These are phyloP conservation scores for Rosa lucieae DNA, from an alignment of 306 rosid genomes.

Conservation along the genomic window DNA sequence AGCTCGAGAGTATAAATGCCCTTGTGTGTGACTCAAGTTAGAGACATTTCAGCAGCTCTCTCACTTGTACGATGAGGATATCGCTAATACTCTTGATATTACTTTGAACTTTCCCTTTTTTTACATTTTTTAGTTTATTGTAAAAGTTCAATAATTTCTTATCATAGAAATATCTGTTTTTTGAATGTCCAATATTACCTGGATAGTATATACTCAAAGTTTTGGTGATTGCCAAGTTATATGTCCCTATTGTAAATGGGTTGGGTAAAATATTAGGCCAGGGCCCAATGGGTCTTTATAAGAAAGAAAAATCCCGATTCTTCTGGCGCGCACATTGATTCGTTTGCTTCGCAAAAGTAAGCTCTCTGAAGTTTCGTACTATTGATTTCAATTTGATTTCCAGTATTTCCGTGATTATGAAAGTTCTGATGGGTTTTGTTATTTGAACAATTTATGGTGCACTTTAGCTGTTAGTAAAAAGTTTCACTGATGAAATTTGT, in stretches of 20 bases:
- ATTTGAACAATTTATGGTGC: not conserved
- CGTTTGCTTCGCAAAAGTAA: not conserved
- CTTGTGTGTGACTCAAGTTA: no score
- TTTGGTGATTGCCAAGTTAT: no score
- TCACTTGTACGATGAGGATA: no score
- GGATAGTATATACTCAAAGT: no score
- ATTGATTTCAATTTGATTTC: not conserved
- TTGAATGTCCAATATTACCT: no score
- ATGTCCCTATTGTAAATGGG: not conserved
- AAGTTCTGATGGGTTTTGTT: not conserved
- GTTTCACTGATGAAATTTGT: not conserved
- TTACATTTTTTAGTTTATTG: no score
- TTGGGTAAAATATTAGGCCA: not conserved
- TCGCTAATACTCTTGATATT: no score
- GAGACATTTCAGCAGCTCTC: no score
- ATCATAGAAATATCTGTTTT: no score
- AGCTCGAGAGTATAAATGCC: no score
- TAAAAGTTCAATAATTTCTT: no score
- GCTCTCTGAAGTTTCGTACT: not conserved
- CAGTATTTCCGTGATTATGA: not conserved
- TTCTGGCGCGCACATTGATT: not conserved
- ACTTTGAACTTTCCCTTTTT: no score
- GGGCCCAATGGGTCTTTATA: not conserved
- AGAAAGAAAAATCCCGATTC: not conserved
- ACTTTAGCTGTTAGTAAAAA: not conserved